A percentile compares a stretch with the other conserved stretches of the same genome.
These are phyloP conservation scores for Pyrus hybrid DNA, from an alignment of 331 rosid genomes.

Conservation along the genomic window DNA sequence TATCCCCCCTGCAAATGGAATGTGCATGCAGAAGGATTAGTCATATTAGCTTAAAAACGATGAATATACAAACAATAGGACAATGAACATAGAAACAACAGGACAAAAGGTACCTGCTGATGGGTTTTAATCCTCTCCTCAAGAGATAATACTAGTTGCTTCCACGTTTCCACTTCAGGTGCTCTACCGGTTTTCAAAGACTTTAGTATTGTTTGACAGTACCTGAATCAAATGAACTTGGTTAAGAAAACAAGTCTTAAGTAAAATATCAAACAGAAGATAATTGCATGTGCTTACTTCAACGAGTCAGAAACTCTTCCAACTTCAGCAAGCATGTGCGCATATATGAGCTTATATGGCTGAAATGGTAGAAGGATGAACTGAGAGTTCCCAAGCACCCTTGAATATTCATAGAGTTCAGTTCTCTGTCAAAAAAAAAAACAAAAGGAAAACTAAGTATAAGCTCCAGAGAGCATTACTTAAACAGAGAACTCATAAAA, in stretches of 20 bases:
- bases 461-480: not conserved
- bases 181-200: conserved; percentile 80
- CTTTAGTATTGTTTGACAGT: conserved; percentile 72
- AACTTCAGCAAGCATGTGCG: conserved; percentile 89
- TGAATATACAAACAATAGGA: conserved; percentile 7
- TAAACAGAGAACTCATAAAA: too few relatives aligned
- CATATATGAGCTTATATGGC: conserved; percentile 90
- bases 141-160: conserved; percentile 63
- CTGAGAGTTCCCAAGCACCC: conserved; percentile 94
- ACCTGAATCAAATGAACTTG: conserved; percentile 34
- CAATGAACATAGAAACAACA: not conserved
- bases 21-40: conserved; percentile 10
- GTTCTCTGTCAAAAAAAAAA: conserved; percentile 52
- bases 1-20: conserved; percentile 69
- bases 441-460: conserved; percentile 12
- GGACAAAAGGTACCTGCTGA: conserved; percentile 58
- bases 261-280: not conserved
- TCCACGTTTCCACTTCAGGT: conserved; percentile 83
- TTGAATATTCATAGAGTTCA: conserved; percentile 84
- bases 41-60: conserved; percentile 3
- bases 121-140: conserved; percentile 84
- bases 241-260: not conserved
- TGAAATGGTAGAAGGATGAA: conserved; percentile 72
- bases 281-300: conserved; percentile 50
- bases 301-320: conserved; percentile 88